phyloP scores from a whole-genome alignment of 192 early-diverging fungal genomes.

The Dissophora ornata region DNA sequence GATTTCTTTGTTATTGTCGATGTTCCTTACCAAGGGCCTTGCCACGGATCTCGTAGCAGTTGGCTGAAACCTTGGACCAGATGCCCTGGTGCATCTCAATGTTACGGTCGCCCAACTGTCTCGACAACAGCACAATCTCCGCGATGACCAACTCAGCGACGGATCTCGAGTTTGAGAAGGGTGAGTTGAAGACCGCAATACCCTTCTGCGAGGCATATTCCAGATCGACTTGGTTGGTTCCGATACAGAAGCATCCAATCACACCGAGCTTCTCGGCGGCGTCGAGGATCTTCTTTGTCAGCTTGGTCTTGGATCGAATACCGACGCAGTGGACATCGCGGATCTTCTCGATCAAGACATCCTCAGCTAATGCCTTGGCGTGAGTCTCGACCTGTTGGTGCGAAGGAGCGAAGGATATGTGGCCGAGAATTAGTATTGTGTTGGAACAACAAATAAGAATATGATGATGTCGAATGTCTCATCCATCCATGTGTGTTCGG shows the following conservation, averaged over 20 bases:
- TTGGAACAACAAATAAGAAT: neutral
- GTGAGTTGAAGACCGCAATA: slow-evolving; percentile 98
- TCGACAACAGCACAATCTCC: slow-evolving; percentile 89
- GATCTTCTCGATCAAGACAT: slow-evolving; percentile 93
- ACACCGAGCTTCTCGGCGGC: slow-evolving; percentile 82
- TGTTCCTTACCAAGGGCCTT: slow-evolving; percentile 75
- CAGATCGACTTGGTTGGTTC: slow-evolving; percentile 82
- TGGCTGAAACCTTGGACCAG: slow-evolving; percentile 92
- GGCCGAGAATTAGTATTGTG: neutral
- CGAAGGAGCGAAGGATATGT: neutral
- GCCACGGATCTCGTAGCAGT: slow-evolving; percentile 95
- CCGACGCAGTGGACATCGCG: slow-evolving; percentile 95
- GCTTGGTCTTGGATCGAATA: slow-evolving; percentile 94
- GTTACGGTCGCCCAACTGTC: slow-evolving; percentile 95
- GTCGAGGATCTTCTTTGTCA: slow-evolving; percentile 88
- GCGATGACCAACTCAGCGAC: slow-evolving; percentile 97
- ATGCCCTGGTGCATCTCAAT: slow-evolving; percentile 91
- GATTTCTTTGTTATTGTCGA: neutral
- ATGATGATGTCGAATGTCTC: too few relatives aligned
- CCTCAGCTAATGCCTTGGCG: slow-evolving; percentile 90
- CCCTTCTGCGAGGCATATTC: slow-evolving; percentile 86
- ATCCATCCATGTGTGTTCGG: too few relatives aligned
- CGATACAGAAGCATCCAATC: slow-evolving; percentile 62
- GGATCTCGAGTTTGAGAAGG: slow-evolving; percentile 95
- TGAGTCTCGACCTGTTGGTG: slow-evolving; percentile 90